Conservation (phyloP, 176 grass and related monocot genomes). For the Carex scoparia region DNA sequence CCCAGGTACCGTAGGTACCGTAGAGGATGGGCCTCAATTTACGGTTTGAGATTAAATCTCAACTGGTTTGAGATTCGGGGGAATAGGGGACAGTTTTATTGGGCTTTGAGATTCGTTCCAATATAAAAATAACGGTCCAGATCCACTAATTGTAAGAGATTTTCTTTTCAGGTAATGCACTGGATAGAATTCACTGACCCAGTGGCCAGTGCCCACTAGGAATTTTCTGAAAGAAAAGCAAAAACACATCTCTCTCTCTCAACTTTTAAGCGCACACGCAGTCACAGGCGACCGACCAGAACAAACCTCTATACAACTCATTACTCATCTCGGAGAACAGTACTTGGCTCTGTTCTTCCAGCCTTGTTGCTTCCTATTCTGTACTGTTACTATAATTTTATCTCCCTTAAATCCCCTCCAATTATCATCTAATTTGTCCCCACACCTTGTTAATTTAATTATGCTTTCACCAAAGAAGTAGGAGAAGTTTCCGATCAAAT, state of each 20-base stretch:
- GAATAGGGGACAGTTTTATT: too few relatives aligned
- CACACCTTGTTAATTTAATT: neutral
- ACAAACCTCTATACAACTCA: too few relatives aligned
- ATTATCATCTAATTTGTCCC: neutral
- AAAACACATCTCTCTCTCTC: neutral
- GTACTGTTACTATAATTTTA: neutral
- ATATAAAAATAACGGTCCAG: too few relatives aligned
- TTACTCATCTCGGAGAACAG: neutral
- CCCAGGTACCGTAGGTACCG: too few relatives aligned
- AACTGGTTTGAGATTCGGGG: too few relatives aligned
- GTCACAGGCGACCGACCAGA: conserved; percentile 1
- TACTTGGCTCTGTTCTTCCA: neutral
- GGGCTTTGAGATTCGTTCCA: too few relatives aligned
- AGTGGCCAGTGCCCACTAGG: neutral
- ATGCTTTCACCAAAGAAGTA: neutral
- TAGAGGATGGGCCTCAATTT: too few relatives aligned
- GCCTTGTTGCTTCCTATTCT: neutral
- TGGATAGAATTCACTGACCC: too few relatives aligned
- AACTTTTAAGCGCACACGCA: neutral
- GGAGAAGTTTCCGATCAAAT: neutral
- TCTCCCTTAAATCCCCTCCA: neutral
- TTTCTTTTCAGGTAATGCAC: too few relatives aligned
- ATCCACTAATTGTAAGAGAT: too few relatives aligned
- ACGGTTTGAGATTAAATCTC: too few relatives aligned
- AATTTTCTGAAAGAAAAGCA: conserved; percentile 14